Base-by-base conservation (phyloP, 192 early-diverging fungal species). In the Jimgerdemannia flammicorona region DNA sequence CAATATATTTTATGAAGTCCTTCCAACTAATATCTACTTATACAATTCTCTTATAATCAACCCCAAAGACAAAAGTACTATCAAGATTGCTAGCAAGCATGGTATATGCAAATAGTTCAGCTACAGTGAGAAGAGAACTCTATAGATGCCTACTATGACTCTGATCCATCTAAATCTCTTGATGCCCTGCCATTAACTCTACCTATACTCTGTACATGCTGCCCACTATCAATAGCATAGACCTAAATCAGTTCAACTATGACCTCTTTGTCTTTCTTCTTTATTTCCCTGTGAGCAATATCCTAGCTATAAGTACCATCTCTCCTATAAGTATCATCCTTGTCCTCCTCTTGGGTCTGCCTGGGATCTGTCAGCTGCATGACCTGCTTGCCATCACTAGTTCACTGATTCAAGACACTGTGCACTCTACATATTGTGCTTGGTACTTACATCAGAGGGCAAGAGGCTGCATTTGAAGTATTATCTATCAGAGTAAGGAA, bases 271-370 rank as follows among this genome's bases (percentile, higher is more conserved):
- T 86, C 29, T 69, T 77, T 0, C 74, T 86, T 3, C 72, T 88
- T 43, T 90, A 82, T 64, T 77, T 80, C 19, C 72, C 76, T 3
- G 9, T 72, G 17, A 69, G 73, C 49, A 2, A 10, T 14, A 59
- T 59, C 14, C 49, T 14, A 59, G 6, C 49, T 2, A 2, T 2
- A 2, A 2, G 14, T 2, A 14, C 49, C 49, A 2, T 59, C 49
- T 2, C 49, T 0, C 2, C 49, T 2, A 69, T 67, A 8, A 94
- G 95, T 3, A 89, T 92, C 0, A 91, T 95, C 11, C 75, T 96
- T 7, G 83, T 95, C 42, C 95, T 96, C 79, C 68, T 95, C 44
- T 84, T 88, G 1, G 89, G 89, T 20, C 84, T 91, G 87, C 82
- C 84, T 20, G 93, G 94, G 74, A 95, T 95, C 64, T 84, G 90